Evolutionary conservation across 345 rosid genomes (phyloP).

Genomic region (Lagerstroemia speciosa): DNA sequence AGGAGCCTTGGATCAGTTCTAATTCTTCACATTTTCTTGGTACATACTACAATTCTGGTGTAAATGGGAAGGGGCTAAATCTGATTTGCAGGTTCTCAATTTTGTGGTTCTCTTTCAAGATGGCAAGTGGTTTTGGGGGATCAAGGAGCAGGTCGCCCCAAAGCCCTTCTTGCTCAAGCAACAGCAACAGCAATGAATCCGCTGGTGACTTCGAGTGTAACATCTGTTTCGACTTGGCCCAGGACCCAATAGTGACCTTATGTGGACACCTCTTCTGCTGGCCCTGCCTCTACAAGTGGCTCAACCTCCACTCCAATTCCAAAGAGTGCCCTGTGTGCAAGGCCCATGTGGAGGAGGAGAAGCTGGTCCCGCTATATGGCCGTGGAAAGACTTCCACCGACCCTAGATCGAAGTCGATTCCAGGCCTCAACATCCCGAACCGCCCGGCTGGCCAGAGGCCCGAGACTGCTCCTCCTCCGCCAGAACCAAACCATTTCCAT

Average conservation of each 20-base stretch:
- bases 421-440: constrained; percentile 70
- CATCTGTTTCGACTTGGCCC: constrained; percentile 96
- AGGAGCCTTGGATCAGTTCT: neutral
- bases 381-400: constrained; percentile 79
- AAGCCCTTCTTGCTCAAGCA: constrained; percentile 49
- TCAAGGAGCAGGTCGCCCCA: constrained; percentile 55
- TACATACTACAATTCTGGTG: neutral
- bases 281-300: constrained; percentile 99
- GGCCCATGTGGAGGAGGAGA: constrained; percentile 76
- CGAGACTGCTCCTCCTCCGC: constrained; percentile 87
- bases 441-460: constrained; percentile 99
- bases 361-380: constrained; percentile 90
- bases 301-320: constrained; percentile 68
- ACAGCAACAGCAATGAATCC: constrained; percentile 38
- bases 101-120: constrained; percentile 19
- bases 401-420: constrained; percentile 80
- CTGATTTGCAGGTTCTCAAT: constrained; percentile 3
- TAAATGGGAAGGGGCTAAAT: neutral
- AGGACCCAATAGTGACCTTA: constrained; percentile 93
- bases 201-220: constrained; percentile 91
- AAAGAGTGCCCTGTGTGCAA: constrained; percentile 93
- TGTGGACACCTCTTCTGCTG: constrained; percentile 99
- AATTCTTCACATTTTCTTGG: neutral
- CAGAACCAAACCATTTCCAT: constrained; percentile 59
- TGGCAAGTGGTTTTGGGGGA: constrained; percentile 62